A percentile compares a stretch with the other conserved stretches of the same genome.
Conservation (phyloP, 768 basidiomycete genomes). For the Termitomyces sp. region DNA sequence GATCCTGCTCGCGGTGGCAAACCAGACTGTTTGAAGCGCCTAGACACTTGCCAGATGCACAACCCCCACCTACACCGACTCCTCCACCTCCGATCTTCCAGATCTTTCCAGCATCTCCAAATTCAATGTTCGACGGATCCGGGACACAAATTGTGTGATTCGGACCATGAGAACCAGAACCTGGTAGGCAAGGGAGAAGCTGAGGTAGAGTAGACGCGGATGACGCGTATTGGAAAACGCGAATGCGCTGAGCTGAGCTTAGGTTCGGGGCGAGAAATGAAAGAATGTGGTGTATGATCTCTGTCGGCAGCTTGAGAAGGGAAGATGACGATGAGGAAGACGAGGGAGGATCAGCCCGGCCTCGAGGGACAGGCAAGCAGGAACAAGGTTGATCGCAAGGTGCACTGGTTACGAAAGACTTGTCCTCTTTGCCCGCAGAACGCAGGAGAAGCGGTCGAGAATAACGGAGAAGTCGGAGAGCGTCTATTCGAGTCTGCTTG, state of each 20-base stretch:
- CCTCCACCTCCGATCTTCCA: slow-evolving; percentile 11
- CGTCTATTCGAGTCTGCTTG: slow-evolving; percentile 37
- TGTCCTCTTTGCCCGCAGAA: slow-evolving; percentile 8
- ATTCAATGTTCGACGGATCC: slow-evolving; percentile 30
- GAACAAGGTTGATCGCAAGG: slow-evolving; percentile 1
- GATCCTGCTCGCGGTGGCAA: slow-evolving; percentile 38
- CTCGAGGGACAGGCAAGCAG: neutral
- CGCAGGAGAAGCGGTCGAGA: slow-evolving; percentile 49
- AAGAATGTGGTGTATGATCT: slow-evolving; percentile 55
- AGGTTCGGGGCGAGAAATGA: slow-evolving; percentile 55
- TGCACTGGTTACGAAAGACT: neutral
- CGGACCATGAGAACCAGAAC: neutral
- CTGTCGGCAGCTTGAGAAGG: slow-evolving; percentile 45
- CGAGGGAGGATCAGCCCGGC: neutral
- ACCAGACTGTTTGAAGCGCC: slow-evolving; percentile 32
- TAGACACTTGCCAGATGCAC: slow-evolving; percentile 34
- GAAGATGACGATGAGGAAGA: slow-evolving; percentile 19
- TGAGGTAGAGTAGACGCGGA: slow-evolving; percentile 41
- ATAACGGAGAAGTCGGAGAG: slow-evolving; percentile 46
- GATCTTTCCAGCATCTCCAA: slow-evolving; percentile 7
- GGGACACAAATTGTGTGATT: slow-evolving; percentile 19
- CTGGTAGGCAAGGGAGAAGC: slow-evolving; percentile 16
- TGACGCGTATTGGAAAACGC: slow-evolving; percentile 50
- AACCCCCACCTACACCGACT: slow-evolving; percentile 21
- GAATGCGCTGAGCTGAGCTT: slow-evolving; percentile 50